phyloP scores from a whole-genome alignment of 306 rosid species.

The Ceratonia siliqua region DNA sequence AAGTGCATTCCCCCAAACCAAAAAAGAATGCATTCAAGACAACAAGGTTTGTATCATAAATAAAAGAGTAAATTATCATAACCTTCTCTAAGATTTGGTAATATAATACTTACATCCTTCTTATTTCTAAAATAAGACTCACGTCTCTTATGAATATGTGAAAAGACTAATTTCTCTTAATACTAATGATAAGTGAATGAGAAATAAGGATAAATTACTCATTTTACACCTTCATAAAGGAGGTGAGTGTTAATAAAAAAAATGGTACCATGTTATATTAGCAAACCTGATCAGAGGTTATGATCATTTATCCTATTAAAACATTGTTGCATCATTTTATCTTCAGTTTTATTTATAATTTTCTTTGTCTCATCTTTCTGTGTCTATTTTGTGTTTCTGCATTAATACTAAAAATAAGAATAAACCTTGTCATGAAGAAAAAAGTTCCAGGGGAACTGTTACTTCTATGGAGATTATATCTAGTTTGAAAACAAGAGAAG shows the following conservation, averaged over 20 bases:
- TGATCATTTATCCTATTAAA: no score
- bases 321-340: background rate
- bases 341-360: slow-evolving; percentile 7
- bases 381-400: background rate
- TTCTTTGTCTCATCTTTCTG: background rate
- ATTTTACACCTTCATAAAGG: no score
- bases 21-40: slow-evolving; percentile 25
- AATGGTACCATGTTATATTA: no score
- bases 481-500: background rate
- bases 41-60: slow-evolving; percentile 18
- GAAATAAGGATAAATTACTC: no score
- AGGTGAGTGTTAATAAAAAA: no score
- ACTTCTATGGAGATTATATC: slow-evolving; percentile 4
- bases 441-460: background rate
- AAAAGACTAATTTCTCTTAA: no score
- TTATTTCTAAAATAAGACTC: no score
- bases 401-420: slow-evolving; percentile 18
- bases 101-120: no score
- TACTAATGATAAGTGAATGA: no score
- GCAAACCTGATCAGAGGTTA: no score
- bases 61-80: background rate
- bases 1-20: background rate
- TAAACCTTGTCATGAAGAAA: background rate
- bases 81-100: no score
- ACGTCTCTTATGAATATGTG: no score